Percentiles rank a stretch among this genome's conserved stretches.
Conservation (phyloP, 176 grass and related monocot species). For the Triticum dicoccoides region DNA sequence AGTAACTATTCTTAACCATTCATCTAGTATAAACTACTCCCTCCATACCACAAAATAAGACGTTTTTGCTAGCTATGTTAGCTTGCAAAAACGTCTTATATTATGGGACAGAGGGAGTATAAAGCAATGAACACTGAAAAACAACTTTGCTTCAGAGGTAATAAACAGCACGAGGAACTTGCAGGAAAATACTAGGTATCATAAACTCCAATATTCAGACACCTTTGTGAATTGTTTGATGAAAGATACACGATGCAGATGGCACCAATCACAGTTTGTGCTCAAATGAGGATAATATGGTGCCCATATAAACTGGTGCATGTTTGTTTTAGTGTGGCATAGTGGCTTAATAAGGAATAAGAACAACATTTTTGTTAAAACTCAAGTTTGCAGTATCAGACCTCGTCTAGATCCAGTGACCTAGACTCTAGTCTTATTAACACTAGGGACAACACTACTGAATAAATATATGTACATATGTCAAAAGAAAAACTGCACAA, state of each 20-base stretch:
- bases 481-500: neutral
- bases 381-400: neutral
- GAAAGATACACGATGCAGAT: neutral
- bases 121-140: neutral
- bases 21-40: too few relatives aligned
- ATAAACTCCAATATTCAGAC: neutral
- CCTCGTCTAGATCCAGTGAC: too few relatives aligned
- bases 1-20: too few relatives aligned
- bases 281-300: neutral
- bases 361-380: neutral
- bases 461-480: neutral
- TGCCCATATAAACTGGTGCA: too few relatives aligned
- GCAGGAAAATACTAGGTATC: slow-evolving; percentile 22
- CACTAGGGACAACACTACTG: neutral
- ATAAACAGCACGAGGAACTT: slow-evolving; percentile 18
- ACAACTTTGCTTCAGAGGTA: slow-evolving; percentile 23
- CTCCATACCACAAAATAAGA: too few relatives aligned
- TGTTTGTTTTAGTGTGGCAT: neutral
- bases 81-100: too few relatives aligned
- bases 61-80: too few relatives aligned
- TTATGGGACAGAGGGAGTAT: too few relatives aligned
- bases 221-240: neutral
- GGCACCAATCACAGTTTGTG: neutral
- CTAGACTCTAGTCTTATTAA: neutral
- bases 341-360: neutral